Conservation (phyloP, 371 early-diverging fungal genomes). For the Zopfochytrium polystomum region DNA sequence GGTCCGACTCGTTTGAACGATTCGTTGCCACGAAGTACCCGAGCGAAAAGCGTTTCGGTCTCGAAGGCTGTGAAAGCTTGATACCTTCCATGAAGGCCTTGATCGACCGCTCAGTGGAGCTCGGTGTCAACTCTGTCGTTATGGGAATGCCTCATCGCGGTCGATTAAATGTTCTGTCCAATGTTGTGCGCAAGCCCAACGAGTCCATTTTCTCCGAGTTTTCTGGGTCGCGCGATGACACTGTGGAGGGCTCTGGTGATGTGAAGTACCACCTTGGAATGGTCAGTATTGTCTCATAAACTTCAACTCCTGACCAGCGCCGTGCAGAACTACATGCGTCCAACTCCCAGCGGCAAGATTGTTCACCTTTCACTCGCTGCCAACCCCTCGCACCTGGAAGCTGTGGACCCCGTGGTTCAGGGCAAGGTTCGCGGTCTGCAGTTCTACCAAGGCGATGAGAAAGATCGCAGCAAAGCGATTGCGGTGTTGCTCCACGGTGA, state of each 20-base stretch:
- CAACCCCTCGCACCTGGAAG: conserved; percentile 98
- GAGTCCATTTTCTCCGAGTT: conserved; percentile 97
- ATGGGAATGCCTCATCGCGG: conserved; percentile 99
- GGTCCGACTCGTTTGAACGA: conserved; percentile 94
- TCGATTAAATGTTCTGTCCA: conserved; percentile 94
- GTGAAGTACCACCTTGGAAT: conserved; percentile 97
- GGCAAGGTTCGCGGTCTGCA: conserved; percentile 95
- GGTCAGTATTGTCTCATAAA: conserved; percentile 29
- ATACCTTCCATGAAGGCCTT: conserved; percentile 97
- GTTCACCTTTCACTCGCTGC: conserved; percentile 94
- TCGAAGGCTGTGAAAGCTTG: conserved; percentile 95
- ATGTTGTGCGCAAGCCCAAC: conserved; percentile 96
- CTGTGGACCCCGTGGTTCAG: conserved; percentile 94
- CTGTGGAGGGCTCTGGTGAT: conserved; percentile 94
- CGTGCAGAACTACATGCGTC: conserved; percentile 80
- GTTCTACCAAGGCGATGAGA: conserved; percentile 81
- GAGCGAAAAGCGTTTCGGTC: conserved; percentile 95
- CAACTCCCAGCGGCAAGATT: conserved; percentile 91
- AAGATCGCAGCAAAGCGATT: conserved; percentile 75
- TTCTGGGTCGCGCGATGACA: conserved; percentile 69
- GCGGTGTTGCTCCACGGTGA: conserved; percentile 95
- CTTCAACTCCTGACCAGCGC: neutral
- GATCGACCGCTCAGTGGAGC: conserved; percentile 90
- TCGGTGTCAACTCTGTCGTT: conserved; percentile 88
- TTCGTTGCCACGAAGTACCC: conserved; percentile 94